Base-by-base conservation (phyloP, 495 filamentous ascomycete species). In the Chaetomium tenue region DNA sequence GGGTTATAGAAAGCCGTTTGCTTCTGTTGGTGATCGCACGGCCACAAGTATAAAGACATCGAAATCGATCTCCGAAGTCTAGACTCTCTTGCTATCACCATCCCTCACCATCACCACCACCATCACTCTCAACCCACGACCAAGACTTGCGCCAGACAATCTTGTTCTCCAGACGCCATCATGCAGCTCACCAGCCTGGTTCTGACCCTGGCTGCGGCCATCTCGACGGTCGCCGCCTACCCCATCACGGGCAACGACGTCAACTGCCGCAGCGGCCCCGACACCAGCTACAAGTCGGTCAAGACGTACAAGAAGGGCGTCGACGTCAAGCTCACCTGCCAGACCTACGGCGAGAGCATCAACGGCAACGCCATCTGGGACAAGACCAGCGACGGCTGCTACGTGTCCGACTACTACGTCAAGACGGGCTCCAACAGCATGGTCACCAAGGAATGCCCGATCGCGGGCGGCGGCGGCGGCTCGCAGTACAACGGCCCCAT, bases 331-430 rank as follows among this genome's bases (percentile, higher is more conserved):
- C 44, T 73, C 16, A 66, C 52, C 47, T 73, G 71, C 69, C 69
- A 71, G 40, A 66, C 61, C 13, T 48, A 39, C 53, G 69, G 71
- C 61, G 39, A 60, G 30, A n/a, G 3, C 59, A 58, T 71, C 57
- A 18, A 40, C 9, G 69, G 68, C 61, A 60, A 71, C 62, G 44
- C 42, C 50, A 66, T 73, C 64, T 73, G 71, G 71, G 69, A 71
- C 69, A 71, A 73, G 64, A 73, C 71, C 20, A 13, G 37, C 18
- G 69, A 73, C 59, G 64, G 64, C 47, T 73, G 71, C 64, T 73
- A 70, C 54, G 69, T 73, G 12, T 46, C 66, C 53, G 68, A 71
- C 63, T 68, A 68, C 63, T 73, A 70, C 69, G 71, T 71, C 61
- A 57, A 68, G 63, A 71, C 69, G 12, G 71, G 69, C 59, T 46